Evolutionary conservation across 1,284 basidiomycete species (phyloP), one percentile per base, ranked within the genome.

Genomic region (Volvariella volvacea): DNA sequence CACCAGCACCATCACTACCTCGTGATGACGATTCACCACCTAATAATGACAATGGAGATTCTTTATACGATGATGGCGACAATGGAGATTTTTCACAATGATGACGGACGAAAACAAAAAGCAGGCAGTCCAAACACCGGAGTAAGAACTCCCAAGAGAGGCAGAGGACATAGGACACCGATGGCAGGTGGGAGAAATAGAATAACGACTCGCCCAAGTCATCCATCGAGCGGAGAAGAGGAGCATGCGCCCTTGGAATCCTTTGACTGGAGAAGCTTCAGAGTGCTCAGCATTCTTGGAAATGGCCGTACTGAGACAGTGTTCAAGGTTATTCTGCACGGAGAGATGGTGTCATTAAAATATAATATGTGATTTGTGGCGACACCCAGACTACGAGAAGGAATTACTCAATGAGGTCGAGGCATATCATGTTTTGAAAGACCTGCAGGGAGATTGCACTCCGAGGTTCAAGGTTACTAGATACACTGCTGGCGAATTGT

Each of bases 341-440:
- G n/a, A 32, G 30, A 32, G n/a, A 32, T n/a, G 9, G 30, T 32
- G 30, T 9, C 30, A 9, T 32, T 32, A n/a, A 32, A 32, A n/a
- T n/a, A n/a, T n/a, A 32, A 32, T 32, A 9, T 32, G 30, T 32
- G 30, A 32, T n/a, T 32, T 32, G 34, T 37, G 34, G 34, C 34
- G n/a, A 37, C 34, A 37, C n/a, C 34, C n/a, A 9, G 34, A 37
- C 19, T 37, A 37, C n/a, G 34, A 37, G n/a, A 20, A 7, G 34
- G 34, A 37, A 37, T 15, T 37, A 37, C 34, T 37, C 6, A 15
- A 37, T 37, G 34, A 37, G 34, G 34, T 37, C 19, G n/a, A 37
- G 34, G 34, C n/a, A 37, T 37, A 37, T 37, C 34, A 37, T 6
- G 34, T n/a, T 37, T 6, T 37, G n/a, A 20, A 6, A n/a, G 34